A percentile compares a stretch with the other conserved stretches of the same genome.
Evolutionary conservation across 768 basidiomycete species (phyloP).

Genomic region (Rhizopogon salebrosus): DNA sequence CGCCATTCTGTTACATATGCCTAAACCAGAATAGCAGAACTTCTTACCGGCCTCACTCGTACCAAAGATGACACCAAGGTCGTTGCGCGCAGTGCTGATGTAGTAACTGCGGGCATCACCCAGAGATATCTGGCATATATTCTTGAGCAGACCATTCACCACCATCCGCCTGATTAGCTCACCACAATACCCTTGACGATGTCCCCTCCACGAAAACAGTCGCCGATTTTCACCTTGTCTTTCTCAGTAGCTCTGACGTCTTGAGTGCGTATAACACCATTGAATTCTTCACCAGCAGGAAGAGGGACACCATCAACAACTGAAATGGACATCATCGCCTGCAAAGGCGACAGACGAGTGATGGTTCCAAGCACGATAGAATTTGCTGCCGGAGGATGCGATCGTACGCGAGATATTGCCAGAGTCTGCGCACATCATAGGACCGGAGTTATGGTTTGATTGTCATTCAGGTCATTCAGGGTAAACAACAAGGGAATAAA

Average conservation of each 20-base stretch:
- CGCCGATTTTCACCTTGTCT: slow-evolving; percentile 82
- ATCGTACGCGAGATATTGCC: slow-evolving; percentile 59
- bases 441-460: background rate
- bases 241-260: slow-evolving; percentile 90
- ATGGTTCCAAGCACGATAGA: slow-evolving; percentile 80
- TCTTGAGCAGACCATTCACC: slow-evolving; percentile 4
- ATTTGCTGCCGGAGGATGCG: slow-evolving; percentile 68
- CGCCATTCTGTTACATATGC: background rate
- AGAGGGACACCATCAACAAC: slow-evolving; percentile 85
- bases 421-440: slow-evolving; percentile 39
- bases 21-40: background rate
- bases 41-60: slow-evolving; percentile 76
- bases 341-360: slow-evolving; percentile 76
- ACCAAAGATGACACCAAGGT: slow-evolving; percentile 88
- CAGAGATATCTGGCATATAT: slow-evolving; percentile 64
- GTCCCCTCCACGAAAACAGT: slow-evolving; percentile 90
- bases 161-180: slow-evolving; percentile 22
- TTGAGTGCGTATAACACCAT: slow-evolving; percentile 81
- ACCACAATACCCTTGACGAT: slow-evolving; percentile 86
- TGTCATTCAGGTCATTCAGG: slow-evolving; percentile 14
- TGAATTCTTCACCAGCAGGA: slow-evolving; percentile 82
- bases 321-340: slow-evolving; percentile 78
- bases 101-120: slow-evolving; percentile 92
- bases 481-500: slow-evolving; percentile 26
- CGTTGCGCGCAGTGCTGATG: slow-evolving; percentile 84